phyloP scores from a whole-genome alignment of 805 yeast species.

The Yamadazyma laniorum region DNA sequence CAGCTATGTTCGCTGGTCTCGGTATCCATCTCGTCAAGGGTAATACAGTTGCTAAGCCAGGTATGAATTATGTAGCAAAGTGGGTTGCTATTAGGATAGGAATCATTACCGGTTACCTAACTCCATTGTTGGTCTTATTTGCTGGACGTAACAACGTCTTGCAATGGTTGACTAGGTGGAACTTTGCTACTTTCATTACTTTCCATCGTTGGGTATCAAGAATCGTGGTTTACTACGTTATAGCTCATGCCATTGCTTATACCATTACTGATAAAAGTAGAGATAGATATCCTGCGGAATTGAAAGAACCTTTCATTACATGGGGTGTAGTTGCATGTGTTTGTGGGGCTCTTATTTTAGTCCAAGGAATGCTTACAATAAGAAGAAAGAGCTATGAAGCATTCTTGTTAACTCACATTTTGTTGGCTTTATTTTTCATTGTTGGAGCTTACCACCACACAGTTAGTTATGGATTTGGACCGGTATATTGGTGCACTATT shows the following conservation, averaged over 20 bases:
- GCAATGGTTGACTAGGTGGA: conserved; percentile 55
- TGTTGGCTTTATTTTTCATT: conserved; percentile 43
- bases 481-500: conserved; percentile 30
- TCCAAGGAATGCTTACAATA: conserved; percentile 50
- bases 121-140: conserved; percentile 60
- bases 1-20: conserved; percentile 15
- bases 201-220: conserved; percentile 61
- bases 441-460: conserved; percentile 58
- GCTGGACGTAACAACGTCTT: conserved; percentile 74
- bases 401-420: conserved; percentile 32
- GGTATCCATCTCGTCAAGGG: conserved; percentile 7
- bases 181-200: conserved; percentile 49
- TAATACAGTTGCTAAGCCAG: conserved; percentile 8
- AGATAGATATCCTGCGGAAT: conserved; percentile 11
- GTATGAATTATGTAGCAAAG: conserved; percentile 25
- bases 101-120: conserved; percentile 46
- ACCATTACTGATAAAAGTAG: conserved; percentile 27
- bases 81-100: conserved; percentile 54
- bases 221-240: conserved; percentile 38
- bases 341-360: conserved; percentile 40
- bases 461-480: conserved; percentile 23
- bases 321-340: conserved; percentile 29
- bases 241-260: conserved; percentile 50
- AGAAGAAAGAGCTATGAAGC: conserved; percentile 58
- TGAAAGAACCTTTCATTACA: conserved; percentile 20